Evolutionary conservation across 1,284 basidiomycete genomes (phyloP).

Genomic region (Rhodotorula mucilaginosa): DNA sequence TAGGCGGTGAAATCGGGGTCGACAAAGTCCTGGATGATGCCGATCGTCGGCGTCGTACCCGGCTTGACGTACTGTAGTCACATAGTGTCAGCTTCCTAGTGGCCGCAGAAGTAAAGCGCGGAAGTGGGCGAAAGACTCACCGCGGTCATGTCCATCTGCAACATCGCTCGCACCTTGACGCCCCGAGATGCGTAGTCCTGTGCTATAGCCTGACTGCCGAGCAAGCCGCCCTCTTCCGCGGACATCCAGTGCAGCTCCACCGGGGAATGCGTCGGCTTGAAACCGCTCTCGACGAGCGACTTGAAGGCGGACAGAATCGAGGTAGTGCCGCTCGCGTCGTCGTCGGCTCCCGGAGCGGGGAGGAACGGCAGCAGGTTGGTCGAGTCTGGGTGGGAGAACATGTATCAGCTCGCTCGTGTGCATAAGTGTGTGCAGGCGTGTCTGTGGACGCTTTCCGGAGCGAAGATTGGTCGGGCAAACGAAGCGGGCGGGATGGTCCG

Average conservation of each 20-base stretch:
- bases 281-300: conserved; percentile 73
- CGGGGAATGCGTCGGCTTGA: conserved; percentile 64
- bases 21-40: conserved; percentile 85
- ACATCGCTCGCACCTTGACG: conserved; percentile 62
- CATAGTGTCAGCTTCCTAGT: background rate
- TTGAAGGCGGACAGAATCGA: conserved; percentile 88
- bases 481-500: no score
- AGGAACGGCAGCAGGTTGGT: conserved; percentile 76
- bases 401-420: conserved; percentile 50
- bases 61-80: conserved; percentile 61
- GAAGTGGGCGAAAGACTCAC: no score
- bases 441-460: no score
- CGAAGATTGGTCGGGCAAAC: no score
- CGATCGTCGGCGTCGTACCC: conserved; percentile 81
- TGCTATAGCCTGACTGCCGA: conserved; percentile 90
- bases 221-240: conserved; percentile 61
- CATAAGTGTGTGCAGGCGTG: no score
- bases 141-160: conserved; percentile 51
- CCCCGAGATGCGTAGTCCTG: conserved; percentile 58
- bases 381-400: conserved; percentile 76
- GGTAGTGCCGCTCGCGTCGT: conserved; percentile 88
- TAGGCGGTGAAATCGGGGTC: conserved; percentile 69
- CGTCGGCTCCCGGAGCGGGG: conserved; percentile 76
- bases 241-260: conserved; percentile 85
- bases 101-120: no score